Conservation (phyloP, 345 rosid species). For the Abelmoschus esculentus region DNA sequence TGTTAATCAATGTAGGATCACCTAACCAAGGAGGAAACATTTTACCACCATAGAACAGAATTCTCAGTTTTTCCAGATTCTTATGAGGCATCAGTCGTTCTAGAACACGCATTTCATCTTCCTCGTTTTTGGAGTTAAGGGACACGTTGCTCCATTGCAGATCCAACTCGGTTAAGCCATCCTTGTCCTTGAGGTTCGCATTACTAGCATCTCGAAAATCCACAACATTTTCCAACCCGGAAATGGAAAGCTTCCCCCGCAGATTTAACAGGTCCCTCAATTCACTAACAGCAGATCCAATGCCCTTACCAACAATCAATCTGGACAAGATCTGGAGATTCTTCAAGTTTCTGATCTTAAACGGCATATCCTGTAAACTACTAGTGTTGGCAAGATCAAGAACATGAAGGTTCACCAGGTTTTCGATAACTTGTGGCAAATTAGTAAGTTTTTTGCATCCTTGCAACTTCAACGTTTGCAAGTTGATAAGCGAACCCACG, state of each 20-base stretch:
- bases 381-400: conserved; percentile 19
- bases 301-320: conserved; percentile 12
- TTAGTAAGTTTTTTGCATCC: conserved; percentile 1
- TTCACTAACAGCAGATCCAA: conserved; percentile 14
- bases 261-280: conserved; percentile 14
- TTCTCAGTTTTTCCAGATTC: conserved; percentile 16
- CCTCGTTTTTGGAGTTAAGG: not conserved
- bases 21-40: conserved; percentile 27
- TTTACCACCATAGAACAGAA: conserved; percentile 21
- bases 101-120: conserved; percentile 16
- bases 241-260: conserved; percentile 12
- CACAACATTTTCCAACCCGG: conserved; percentile 18
- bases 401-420: conserved; percentile 13
- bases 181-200: conserved; percentile 16
- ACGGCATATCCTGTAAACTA: conserved; percentile 18
- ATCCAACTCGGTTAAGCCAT: conserved; percentile 12
- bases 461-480: conserved; percentile 16
- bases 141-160: conserved; percentile 17
- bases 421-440: conserved; percentile 8
- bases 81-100: conserved; percentile 17
- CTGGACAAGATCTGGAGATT: conserved; percentile 16
- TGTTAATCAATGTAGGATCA: conserved; percentile 15
- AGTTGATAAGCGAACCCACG: conserved; percentile 10
- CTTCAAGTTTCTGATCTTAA: conserved; percentile 13
- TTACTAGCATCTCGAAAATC: conserved; percentile 13